Evolutionary conservation across 371 early-diverging fungal genomes (phyloP), one percentile per base, ranked within the genome.

Genomic region (Rhizopus delemar): DNA sequence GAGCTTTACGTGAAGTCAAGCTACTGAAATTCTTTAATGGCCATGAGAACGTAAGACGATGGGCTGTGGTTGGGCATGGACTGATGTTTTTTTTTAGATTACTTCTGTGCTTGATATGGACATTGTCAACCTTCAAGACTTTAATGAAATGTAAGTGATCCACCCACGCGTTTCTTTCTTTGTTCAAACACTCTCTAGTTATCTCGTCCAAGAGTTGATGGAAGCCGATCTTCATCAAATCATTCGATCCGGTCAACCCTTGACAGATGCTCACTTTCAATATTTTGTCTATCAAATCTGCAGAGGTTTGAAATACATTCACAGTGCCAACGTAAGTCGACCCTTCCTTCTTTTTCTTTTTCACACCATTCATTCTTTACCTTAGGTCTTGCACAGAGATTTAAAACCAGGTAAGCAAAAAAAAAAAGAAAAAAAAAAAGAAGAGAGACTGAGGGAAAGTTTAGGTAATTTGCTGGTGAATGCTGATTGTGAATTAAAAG

Each of bases 141-240:
- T 92, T 64, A 91, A 92, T 68, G 96, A 95, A 74, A 86, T 95
- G 88, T 93, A 87, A 66, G 65, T 22, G 6, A 2, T 22, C 22
- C 0, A 22, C 22, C 22, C 22, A 22, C 22, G 22, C 22, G 22
- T 22, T 2, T 22, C 22, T 22, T 22, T 0, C 22, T 22, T 22
- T 22, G 22, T 2, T 22, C 22, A 22, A 22, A 22, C 22, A 22
- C 22, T 1, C 0, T 22, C 22, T 63, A 88, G 88, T 55, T 88
- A 93, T 64, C 75, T 94, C 61, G 87, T 92, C 16, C 90, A 95
- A 74, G 96, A 93, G 71, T 77, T 99, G 51, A 99, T 99, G 99
- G 99, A 99, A 71, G 97, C 99, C 39, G 98, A 98, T 76, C 83
- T 99, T 57, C 97, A 98, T 76, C 97, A 95, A 65, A 96, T 99